Evolutionary conservation across 2,329 filamentous ascomycete genomes (phyloP), one percentile per base, ranked within the genome.

Genomic region (Fusarium torreyae): DNA sequence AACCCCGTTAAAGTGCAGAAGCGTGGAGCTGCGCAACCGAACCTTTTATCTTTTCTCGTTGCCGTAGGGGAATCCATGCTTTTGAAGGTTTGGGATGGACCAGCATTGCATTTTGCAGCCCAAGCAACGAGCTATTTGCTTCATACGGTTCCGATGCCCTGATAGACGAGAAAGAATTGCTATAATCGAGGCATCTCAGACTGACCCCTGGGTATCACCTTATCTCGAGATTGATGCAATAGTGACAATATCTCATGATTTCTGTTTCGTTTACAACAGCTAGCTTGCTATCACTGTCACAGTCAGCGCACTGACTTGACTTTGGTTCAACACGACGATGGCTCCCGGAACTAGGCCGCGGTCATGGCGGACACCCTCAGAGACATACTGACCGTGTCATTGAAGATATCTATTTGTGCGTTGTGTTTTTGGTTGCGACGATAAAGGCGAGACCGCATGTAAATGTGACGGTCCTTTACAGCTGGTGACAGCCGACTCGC

Each of bases 1-100:
- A 59, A 59, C 66, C 64, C 70, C 68, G 59, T 73, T 60, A 45
- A 56, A 68, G 46, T 72, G 66, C 72, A 74, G 72, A 67, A 63
- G 62, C 66, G 62, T 71, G 62, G 64, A 57, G 50, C 61, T 54
- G 57, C 45, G 53, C 54, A 55, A 54, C 46, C n/a, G 40, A 31
- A 55, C 18, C 36, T 38, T 45, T 50, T 22, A 51, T 54, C 48
- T 15, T 43, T 53, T 54, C 58, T 61, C 38, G 48, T 44, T 48
- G 59, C 48, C 60, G 42, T 52, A 40, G 60, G 66, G 61, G 50
- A 44, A 66, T 55, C 71, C 70, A 71, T 74, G 65, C 54, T 49
- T 38, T 57, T 40, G 43, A 67, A 63, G 62, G 62, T 63, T 58
- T 63, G 50, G 40, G 57, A 59, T 51, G 53, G 56, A 40, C 64